Percentiles rank a stretch among this genome's conserved stretches.
These are phyloP conservation scores for Sordariomycetes sp. DNA, from an alignment of 2,329 filamentous ascomycete genomes.

Conservation along the genomic window DNA sequence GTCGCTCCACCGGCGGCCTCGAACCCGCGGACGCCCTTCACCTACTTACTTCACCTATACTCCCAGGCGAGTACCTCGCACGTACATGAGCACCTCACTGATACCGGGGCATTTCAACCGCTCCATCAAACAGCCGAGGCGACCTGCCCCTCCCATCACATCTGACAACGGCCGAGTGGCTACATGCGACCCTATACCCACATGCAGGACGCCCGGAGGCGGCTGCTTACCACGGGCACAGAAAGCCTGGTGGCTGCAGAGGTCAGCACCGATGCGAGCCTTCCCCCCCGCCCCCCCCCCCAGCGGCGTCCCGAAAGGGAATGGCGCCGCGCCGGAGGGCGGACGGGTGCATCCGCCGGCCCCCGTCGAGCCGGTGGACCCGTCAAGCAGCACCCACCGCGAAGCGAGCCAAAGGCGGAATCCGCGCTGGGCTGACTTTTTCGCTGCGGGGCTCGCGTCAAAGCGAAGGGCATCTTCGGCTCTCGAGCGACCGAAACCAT, in stretches of 20 bases:
- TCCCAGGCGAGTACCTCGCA: no score
- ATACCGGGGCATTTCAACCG: neutral
- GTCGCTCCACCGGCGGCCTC: no score
- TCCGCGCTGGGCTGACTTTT: no score
- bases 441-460: no score
- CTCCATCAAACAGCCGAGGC: neutral
- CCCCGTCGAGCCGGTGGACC: neutral
- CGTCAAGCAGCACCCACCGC: neutral
- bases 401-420: no score
- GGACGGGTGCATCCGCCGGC: neutral
- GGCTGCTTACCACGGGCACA: neutral
- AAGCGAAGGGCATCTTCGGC: no score
- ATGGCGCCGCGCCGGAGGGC: neutral
- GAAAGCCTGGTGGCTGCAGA: neutral
- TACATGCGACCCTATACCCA: neutral
- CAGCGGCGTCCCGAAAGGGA: neutral
- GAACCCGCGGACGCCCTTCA: no score
- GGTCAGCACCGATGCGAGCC: neutral
- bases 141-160: neutral
- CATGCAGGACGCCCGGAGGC: neutral
- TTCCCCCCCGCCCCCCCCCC: no score
- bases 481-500: no score
- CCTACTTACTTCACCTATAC: no score
- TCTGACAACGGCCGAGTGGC: neutral
- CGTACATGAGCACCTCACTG: neutral